A percentile compares a stretch with the other conserved stretches of the same genome.
Evolutionary conservation across 2,329 filamentous ascomycete genomes (phyloP).

Genomic region (Coniella lustricola): DNA sequence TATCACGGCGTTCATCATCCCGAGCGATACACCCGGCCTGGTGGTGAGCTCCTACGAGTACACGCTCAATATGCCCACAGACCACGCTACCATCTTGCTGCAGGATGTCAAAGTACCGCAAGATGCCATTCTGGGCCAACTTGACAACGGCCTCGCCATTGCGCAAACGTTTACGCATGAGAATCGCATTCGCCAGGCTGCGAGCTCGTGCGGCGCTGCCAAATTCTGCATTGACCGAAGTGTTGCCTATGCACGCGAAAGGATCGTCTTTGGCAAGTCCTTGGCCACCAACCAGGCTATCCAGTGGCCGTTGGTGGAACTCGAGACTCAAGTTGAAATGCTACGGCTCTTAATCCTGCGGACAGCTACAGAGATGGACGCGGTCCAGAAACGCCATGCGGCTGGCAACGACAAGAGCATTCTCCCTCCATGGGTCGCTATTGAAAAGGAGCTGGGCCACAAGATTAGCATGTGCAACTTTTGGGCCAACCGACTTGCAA

Average conservation of each 20-base stretch:
- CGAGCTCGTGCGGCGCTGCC: slow-evolving; percentile 51
- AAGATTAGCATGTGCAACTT: slow-evolving; percentile 62
- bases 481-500: slow-evolving; percentile 54
- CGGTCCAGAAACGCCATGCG: slow-evolving; percentile 27
- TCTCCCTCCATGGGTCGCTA: slow-evolving; percentile 36
- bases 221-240: slow-evolving; percentile 52
- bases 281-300: slow-evolving; percentile 55
- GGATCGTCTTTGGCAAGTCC: slow-evolving; percentile 49
- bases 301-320: slow-evolving; percentile 57
- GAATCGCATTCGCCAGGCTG: slow-evolving; percentile 58
- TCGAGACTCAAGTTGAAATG: slow-evolving; percentile 56
- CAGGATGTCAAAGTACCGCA: slow-evolving; percentile 50
- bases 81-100: slow-evolving; percentile 54
- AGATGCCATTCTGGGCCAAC: slow-evolving; percentile 42
- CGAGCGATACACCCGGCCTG: slow-evolving; percentile 43
- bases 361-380: slow-evolving; percentile 56
- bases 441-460: slow-evolving; percentile 52
- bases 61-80: slow-evolving; percentile 61
- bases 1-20: slow-evolving; percentile 56
- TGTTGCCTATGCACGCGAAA: slow-evolving; percentile 47
- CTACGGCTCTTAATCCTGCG: slow-evolving; percentile 52
- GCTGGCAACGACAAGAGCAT: slow-evolving; percentile 7
- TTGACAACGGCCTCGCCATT: slow-evolving; percentile 49
- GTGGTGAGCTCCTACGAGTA: slow-evolving; percentile 53
- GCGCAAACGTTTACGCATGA: slow-evolving; percentile 61